Evolutionary conservation across 208 protist genomes (phyloP).

Genomic region (Phytomonas sp.): DNA sequence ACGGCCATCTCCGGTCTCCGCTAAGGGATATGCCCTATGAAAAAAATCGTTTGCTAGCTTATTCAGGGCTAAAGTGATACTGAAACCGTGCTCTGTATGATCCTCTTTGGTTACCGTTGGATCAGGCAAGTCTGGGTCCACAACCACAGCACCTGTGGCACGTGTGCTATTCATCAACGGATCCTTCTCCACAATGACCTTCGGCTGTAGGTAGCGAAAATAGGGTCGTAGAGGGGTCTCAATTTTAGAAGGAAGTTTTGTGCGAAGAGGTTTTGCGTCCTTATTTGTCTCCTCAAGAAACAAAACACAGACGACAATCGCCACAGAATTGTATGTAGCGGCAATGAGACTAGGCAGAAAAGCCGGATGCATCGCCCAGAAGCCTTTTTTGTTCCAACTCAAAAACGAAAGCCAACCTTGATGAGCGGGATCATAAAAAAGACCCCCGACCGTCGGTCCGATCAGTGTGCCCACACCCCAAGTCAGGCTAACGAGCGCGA

Average conservation of each 20-base stretch:
- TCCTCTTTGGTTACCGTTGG: not conserved
- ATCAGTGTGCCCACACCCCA: slow-evolving; percentile 71
- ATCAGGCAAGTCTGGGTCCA: not conserved
- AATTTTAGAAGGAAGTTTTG: slow-evolving; percentile 13
- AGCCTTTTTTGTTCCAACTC: slow-evolving; percentile 19
- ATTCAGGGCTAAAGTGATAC: not conserved
- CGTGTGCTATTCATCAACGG: not conserved
- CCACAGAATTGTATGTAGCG: slow-evolving; percentile 40
- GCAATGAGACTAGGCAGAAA: slow-evolving; percentile 60
- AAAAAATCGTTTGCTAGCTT: not conserved
- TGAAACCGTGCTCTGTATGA: not conserved
- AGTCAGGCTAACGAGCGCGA: slow-evolving; percentile 95
- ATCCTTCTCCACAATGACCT: slow-evolving; percentile 12
- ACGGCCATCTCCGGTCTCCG: not conserved
- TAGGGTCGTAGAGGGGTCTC: slow-evolving; percentile 15
- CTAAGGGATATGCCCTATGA: not conserved
- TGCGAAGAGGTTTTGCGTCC: slow-evolving; percentile 19
- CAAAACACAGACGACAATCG: slow-evolving; percentile 27
- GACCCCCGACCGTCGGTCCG: slow-evolving; percentile 53
- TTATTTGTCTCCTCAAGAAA: slow-evolving; percentile 51
- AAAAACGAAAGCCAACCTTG: slow-evolving; percentile 17
- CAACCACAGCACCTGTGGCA: not conserved
- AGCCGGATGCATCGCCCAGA: slow-evolving; percentile 43
- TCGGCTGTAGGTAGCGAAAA: slow-evolving; percentile 24
- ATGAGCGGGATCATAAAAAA: slow-evolving; percentile 55